These are phyloP conservation scores for Aulographum hederae DNA, from an alignment of 2,329 filamentous ascomycete genomes.

Conservation along the genomic window DNA sequence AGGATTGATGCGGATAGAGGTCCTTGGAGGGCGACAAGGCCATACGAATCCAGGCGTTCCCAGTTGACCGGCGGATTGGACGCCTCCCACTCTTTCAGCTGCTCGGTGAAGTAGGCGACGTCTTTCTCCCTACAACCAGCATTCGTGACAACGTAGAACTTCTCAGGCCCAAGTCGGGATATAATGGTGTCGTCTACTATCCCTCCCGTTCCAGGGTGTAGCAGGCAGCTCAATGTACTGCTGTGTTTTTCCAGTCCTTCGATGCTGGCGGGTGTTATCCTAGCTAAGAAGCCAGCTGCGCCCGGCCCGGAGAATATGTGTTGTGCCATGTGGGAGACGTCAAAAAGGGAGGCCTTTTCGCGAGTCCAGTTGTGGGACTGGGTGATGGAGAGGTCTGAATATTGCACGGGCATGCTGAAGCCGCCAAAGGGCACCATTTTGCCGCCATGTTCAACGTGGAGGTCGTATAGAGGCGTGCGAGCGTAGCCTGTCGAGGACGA, in stretches of 20 bases:
- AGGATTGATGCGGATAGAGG: conserved; percentile 58
- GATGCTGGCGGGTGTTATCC: conserved; percentile 61
- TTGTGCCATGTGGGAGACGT: conserved; percentile 92
- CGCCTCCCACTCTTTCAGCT: conserved; percentile 30
- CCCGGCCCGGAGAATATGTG: conserved; percentile 69
- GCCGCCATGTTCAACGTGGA: conserved; percentile 60
- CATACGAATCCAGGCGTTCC: conserved; percentile 52
- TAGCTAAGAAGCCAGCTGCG: conserved; percentile 65
- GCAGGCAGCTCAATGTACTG: conserved; percentile 68
- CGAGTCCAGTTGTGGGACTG: conserved; percentile 86
- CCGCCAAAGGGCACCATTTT: conserved; percentile 97
- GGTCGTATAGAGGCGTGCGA: conserved; percentile 62
- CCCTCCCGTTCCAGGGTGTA: conserved; percentile 65
- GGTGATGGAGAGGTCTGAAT: conserved; percentile 55
- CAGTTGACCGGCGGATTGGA: conserved; percentile 37
- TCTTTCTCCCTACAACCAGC: conserved; percentile 86
- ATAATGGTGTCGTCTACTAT: conserved; percentile 93
- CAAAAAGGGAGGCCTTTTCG: conserved; percentile 75
- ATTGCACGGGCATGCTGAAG: conserved; percentile 85
- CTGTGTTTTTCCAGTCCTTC: conserved; percentile 44
- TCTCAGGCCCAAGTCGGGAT: conserved; percentile 51
- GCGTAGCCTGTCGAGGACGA: too few relatives aligned
- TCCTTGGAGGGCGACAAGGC: conserved; percentile 78
- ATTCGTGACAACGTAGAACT: conserved; percentile 91
- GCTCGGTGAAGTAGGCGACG: conserved; percentile 40